phyloP scores from a whole-genome alignment of 164 flowering plant species.

The Vitis amurensis region DNA sequence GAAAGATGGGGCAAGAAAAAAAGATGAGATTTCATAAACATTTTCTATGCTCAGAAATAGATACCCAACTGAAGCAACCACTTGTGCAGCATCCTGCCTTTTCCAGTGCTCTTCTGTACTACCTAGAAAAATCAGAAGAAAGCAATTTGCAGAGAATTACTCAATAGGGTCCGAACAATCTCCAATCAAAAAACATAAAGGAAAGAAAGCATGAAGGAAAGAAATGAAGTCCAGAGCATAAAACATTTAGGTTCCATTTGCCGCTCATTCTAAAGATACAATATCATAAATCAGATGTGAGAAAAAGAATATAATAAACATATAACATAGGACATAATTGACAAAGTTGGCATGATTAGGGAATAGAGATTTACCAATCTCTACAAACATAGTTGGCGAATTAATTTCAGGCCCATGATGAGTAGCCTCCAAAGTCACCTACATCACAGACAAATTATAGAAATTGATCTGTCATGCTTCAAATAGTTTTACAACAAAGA shows the following conservation, averaged over 20 bases:
- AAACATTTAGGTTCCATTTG: too few species aligned
- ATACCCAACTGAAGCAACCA: slow-evolving; percentile 65
- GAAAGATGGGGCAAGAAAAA: not conserved
- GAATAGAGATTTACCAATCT: slow-evolving; percentile 58
- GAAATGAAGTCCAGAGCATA: too few species aligned
- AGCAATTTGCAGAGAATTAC: slow-evolving; percentile 1
- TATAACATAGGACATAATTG: not conserved
- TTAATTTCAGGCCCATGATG: slow-evolving; percentile 89
- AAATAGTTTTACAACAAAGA: not conserved
- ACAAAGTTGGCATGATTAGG: not conserved
- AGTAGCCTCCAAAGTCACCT: slow-evolving; percentile 95
- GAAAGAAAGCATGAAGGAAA: not conserved
- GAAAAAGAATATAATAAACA: not conserved
- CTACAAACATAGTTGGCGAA: slow-evolving; percentile 84
- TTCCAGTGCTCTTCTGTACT: slow-evolving; percentile 88
- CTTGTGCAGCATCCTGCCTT: slow-evolving; percentile 93
- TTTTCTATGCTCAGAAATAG: not conserved
- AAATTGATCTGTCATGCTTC: not conserved
- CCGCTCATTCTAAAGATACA: too few species aligned
- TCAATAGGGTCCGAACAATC: not conserved
- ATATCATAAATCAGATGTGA: too few species aligned
- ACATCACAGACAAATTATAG: slow-evolving; percentile 11
- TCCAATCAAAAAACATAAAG: not conserved
- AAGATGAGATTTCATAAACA: not conserved
- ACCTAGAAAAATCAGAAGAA: slow-evolving; percentile 38